Evolutionary conservation across 176 grass and related monocot species (phyloP), one percentile per base, ranked within the genome.

Genomic region (Elaeis guineensis): DNA sequence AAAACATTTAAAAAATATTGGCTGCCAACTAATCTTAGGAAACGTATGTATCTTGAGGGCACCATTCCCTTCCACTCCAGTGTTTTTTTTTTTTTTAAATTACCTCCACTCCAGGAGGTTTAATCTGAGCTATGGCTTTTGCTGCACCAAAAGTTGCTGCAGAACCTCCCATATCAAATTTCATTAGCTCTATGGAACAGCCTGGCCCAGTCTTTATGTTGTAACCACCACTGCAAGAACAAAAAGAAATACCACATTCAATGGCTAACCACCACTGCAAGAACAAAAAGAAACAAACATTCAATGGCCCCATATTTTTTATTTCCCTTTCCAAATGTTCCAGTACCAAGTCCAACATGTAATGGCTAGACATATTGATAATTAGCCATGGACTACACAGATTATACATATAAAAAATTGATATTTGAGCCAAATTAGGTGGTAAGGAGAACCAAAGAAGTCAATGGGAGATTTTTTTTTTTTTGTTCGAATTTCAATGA

Each of bases 121-220:
- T 97, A 59, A 97, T 91, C 80, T 97, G 76, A 49, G 76, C 93
- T 73, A 97, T 83, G 50, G 93, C 93, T 82, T 97, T 97, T 60
- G 93, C 93, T 21, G 93, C 84, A 69, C 93, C 93, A 59, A 97
- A 87, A 17, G 86, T 69, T 67, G 93, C 93, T 14, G 87, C 93
- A 62, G 93, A 83, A 69, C 93, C 93, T 73, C 93, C 93, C 87
- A 97, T 97, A 73, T 97, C 93, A 78, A 78, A 89, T 77, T 97
- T 97, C 92, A 97, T 97, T 54, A 97, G 64, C 25, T 97, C 92
- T 15, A 97, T 97, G 59, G 39, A 82, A 77, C 87, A 91, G 24
- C 80, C 86, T 74, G 91, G 86, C 23, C 93, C 93, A 12, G 81
- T 89, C 75, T 97, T 97, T 77, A 97, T 97, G 84, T 97, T 97